Percentiles rank a stretch among this genome's conserved stretches.
phyloP scores from a whole-genome alignment of 345 rosid genomes.

The Boechera divaricarpa region DNA sequence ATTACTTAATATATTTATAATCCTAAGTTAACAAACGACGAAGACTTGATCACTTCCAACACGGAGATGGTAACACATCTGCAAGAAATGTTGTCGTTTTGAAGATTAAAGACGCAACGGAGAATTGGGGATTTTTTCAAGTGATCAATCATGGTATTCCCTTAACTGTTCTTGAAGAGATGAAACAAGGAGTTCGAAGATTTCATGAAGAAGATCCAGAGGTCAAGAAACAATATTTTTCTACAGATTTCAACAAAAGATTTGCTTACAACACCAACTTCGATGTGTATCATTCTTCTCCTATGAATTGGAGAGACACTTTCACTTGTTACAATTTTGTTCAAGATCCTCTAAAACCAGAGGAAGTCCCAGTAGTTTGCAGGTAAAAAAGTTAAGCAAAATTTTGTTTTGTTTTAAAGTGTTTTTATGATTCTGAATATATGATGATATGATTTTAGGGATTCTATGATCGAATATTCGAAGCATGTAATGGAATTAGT shows the following conservation, averaged over 20 bases:
- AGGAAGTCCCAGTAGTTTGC: constrained; percentile 50
- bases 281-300: constrained; percentile 42
- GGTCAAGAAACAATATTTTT: background rate
- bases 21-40: no score
- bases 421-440: background rate
- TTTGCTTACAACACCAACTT: constrained; percentile 38
- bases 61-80: background rate
- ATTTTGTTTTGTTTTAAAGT: background rate
- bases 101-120: constrained; percentile 37
- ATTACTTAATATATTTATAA: no score
- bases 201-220: constrained; percentile 37
- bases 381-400: constrained; percentile 34
- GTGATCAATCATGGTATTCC: constrained; percentile 58
- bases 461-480: constrained; percentile 36
- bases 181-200: constrained; percentile 31
- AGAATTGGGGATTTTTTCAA: constrained; percentile 54
- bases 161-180: constrained; percentile 40
- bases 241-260: background rate
- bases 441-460: constrained; percentile 7
- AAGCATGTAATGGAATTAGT: constrained; percentile 39
- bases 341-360: constrained; percentile 47
- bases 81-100: constrained; percentile 24
- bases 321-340: constrained; percentile 30
- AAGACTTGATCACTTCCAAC: no score
- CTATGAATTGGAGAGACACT: constrained; percentile 52